phyloP scores from a whole-genome alignment of 805 yeast species.

The Wickerhamiella sergipiensis region DNA sequence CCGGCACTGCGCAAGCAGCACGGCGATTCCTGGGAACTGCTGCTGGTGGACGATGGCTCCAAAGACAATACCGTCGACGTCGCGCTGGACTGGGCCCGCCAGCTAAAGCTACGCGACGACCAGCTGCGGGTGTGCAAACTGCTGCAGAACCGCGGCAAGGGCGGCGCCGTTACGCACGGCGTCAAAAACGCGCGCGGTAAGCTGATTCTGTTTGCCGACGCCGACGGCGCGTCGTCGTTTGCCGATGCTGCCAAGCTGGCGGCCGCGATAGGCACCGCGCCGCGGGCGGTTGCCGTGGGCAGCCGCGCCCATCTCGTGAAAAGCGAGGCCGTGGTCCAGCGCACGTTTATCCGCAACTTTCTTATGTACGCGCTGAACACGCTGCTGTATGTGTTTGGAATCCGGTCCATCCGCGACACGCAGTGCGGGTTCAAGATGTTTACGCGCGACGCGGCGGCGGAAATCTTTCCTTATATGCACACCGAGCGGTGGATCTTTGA shows the following conservation, averaged over 20 bases:
- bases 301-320: conserved; percentile 94
- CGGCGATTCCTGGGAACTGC: conserved; percentile 46
- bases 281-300: conserved; percentile 67
- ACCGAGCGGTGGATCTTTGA: conserved; percentile 98
- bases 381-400: conserved; percentile 77
- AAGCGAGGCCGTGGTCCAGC: conserved; percentile 91
- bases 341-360: conserved; percentile 76
- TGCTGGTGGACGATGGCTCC: conserved; percentile 89
- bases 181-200: conserved; percentile 60
- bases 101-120: conserved; percentile 40
- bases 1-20: conserved; percentile 33
- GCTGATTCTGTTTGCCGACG: conserved; percentile 81
- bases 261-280: conserved; percentile 24
- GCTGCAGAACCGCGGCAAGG: conserved; percentile 76
- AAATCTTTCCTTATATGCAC: conserved; percentile 79
- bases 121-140: conserved; percentile 59
- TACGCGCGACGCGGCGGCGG: conserved; percentile 48
- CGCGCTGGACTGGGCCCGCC: conserved; percentile 46
- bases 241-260: conserved; percentile 47
- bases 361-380: conserved; percentile 88
- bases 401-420: conserved; percentile 75
- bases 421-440: conserved; percentile 96
- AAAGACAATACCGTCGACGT: conserved; percentile 61
- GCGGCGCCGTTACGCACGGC: conserved; percentile 95
- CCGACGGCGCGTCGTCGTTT: conserved; percentile 90